Evolutionary conservation across 2,329 filamentous ascomycete genomes (phyloP).

Genomic region (Colletotrichum aenigma): DNA sequence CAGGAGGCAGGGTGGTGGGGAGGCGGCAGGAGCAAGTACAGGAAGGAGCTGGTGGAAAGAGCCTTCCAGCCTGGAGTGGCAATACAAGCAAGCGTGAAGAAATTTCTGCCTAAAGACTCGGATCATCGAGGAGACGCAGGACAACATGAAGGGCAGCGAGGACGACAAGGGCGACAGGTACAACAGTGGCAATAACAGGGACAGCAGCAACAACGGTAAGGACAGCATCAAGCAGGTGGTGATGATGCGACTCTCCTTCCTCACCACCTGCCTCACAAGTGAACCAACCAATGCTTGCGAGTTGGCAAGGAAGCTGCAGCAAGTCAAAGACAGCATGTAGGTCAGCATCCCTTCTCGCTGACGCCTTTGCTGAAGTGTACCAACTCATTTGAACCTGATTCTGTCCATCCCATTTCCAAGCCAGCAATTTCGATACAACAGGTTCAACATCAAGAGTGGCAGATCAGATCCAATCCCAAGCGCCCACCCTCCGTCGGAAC

Average conservation of each 20-base stretch:
- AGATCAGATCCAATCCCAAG: not conserved
- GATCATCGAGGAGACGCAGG: not conserved
- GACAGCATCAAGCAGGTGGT: not conserved
- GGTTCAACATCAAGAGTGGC: not conserved
- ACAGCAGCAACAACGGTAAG: not conserved
- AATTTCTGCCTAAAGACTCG: not conserved
- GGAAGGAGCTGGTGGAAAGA: not conserved
- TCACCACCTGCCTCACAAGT: not conserved
- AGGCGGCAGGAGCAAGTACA: not conserved
- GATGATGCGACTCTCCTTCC: not conserved
- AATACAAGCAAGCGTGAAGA: not conserved
- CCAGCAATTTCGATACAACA: not conserved
- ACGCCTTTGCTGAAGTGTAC: not conserved
- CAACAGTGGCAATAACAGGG: not conserved
- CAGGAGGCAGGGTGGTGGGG: not conserved
- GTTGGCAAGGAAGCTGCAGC: not conserved
- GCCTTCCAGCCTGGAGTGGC: not conserved
- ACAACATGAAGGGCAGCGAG: not conserved
- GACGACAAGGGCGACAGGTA: not conserved
- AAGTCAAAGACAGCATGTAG: not conserved
- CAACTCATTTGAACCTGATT: not conserved
- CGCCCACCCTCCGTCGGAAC: not conserved
- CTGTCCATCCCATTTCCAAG: not conserved
- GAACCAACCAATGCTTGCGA: not conserved
- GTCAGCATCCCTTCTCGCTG: not conserved